Evolutionary conservation across 73 alveolate species (phyloP).

Genomic region (Effrenium voratum): DNA sequence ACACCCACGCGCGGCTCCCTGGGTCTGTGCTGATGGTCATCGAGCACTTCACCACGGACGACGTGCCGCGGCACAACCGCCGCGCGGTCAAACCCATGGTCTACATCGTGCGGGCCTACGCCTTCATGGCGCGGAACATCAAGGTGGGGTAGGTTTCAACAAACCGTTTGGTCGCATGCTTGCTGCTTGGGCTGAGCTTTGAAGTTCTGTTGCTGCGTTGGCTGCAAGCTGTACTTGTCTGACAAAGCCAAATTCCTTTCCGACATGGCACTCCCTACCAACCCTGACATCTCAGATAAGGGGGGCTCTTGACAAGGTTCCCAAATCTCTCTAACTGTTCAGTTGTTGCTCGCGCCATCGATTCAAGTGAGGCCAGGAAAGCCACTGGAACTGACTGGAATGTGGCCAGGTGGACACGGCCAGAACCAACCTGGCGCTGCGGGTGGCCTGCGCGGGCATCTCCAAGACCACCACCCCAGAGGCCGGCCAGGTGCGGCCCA

Average conservation of each 20-base stretch:
- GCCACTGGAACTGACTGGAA: not conserved
- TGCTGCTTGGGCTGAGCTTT: too few species aligned
- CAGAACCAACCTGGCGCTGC: constrained; percentile 57
- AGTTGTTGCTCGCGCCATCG: too few species aligned
- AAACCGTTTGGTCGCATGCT: too few species aligned
- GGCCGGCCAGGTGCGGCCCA: constrained; percentile 85
- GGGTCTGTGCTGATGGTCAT: constrained; percentile 85
- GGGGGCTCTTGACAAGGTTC: too few species aligned
- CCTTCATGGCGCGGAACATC: constrained; percentile 92
- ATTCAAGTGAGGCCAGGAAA: not conserved
- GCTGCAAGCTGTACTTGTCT: too few species aligned
- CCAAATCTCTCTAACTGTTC: too few species aligned
- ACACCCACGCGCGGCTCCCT: constrained; percentile 85
- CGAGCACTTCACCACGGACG: constrained; percentile 89
- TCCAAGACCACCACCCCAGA: constrained; percentile 65
- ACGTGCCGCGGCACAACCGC: constrained; percentile 85
- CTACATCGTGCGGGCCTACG: constrained; percentile 84
- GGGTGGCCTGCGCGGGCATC: constrained; percentile 84
- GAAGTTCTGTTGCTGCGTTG: too few species aligned
- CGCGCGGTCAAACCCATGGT: constrained; percentile 80
- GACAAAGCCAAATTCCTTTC: too few species aligned
- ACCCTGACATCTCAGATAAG: too few species aligned
- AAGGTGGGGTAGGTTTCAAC: too few species aligned
- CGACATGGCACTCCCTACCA: too few species aligned
- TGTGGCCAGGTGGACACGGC: constrained; percentile 76